phyloP scores from a whole-genome alignment of 345 rosid genomes.

The Raphanus sativus region DNA sequence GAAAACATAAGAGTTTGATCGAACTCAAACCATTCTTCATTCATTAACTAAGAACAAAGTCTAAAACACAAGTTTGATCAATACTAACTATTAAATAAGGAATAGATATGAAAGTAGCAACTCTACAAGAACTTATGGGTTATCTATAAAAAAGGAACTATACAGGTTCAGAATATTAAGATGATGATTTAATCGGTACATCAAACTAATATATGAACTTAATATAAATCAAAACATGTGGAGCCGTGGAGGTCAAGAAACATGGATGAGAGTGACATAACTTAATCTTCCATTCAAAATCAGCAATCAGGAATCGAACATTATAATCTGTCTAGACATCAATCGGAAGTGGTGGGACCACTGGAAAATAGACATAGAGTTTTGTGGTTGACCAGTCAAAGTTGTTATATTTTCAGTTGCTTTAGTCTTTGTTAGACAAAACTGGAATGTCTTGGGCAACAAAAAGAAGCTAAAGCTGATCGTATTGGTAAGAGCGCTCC shows the following conservation, averaged over 20 bases:
- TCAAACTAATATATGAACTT: no score
- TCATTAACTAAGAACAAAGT: no score
- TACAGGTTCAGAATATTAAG: neutral
- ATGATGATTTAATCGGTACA: no score
- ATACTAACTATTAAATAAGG: neutral
- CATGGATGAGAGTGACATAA: slow-evolving; percentile 29
- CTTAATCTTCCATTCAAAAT: slow-evolving; percentile 21
- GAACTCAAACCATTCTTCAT: no score
- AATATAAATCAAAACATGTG: neutral
- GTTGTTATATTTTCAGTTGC: slow-evolving; percentile 28
- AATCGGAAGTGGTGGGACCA: slow-evolving; percentile 29
- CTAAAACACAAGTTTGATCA: neutral
- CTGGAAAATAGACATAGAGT: neutral
- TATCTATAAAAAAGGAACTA: neutral
- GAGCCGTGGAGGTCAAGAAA: slow-evolving; percentile 18
- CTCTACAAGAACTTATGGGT: neutral
- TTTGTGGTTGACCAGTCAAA: slow-evolving; percentile 37
- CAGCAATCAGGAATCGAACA: slow-evolving; percentile 10
- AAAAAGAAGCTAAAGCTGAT: slow-evolving; percentile 35
- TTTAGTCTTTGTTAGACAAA: slow-evolving; percentile 18
- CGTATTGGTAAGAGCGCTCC: slow-evolving; percentile 37
- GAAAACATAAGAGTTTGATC: no score
- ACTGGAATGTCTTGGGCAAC: slow-evolving; percentile 31
- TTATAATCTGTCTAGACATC: slow-evolving; percentile 5
- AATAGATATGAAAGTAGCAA: neutral